Evolutionary conservation across 495 filamentous ascomycete species (phyloP).

Genomic region (Mytilinidion resinicola): DNA sequence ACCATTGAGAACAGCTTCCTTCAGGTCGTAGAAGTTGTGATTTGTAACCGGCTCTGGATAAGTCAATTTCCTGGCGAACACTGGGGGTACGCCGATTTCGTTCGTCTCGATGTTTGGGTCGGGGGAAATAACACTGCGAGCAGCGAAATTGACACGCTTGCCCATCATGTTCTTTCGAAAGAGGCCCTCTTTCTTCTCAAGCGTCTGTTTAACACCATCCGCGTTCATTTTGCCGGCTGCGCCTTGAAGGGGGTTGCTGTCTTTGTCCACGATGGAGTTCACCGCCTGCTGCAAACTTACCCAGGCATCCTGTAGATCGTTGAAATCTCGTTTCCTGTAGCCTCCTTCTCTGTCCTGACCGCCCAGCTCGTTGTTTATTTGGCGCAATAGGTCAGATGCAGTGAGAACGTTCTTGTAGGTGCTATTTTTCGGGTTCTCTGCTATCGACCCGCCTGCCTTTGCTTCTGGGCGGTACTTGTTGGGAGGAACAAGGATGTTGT

Average conservation of each 20-base stretch:
- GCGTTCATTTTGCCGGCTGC: constrained; percentile 61
- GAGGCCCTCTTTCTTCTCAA: constrained; percentile 98
- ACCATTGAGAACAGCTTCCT: constrained; percentile 94
- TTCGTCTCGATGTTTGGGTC: constrained; percentile 98
- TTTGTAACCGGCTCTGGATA: constrained; percentile 96
- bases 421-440: constrained; percentile 79
- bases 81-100: constrained; percentile 94
- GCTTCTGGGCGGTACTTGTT: constrained; percentile 89
- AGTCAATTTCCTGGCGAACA: constrained; percentile 92
- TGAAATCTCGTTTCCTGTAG: constrained; percentile 33
- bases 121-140: constrained; percentile 94
- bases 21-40: constrained; percentile 92
- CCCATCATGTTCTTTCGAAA: constrained; percentile 99
- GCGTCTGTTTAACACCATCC: constrained; percentile 91
- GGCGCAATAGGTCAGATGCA: constrained; percentile 59
- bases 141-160: constrained; percentile 98
- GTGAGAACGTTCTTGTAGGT: constrained; percentile 75
- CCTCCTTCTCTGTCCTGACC: constrained; percentile 34
- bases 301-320: constrained; percentile 64
- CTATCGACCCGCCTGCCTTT: constrained; percentile 67
- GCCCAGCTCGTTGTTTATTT: constrained; percentile 67
- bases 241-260: constrained; percentile 74
- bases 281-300: constrained; percentile 80
- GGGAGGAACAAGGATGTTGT: constrained; percentile 76
- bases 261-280: constrained; percentile 81